A percentile compares a stretch with the other conserved stretches of the same genome.
phyloP scores from a whole-genome alignment of 768 basidiomycete species.

The Naematelia aurantialba region DNA sequence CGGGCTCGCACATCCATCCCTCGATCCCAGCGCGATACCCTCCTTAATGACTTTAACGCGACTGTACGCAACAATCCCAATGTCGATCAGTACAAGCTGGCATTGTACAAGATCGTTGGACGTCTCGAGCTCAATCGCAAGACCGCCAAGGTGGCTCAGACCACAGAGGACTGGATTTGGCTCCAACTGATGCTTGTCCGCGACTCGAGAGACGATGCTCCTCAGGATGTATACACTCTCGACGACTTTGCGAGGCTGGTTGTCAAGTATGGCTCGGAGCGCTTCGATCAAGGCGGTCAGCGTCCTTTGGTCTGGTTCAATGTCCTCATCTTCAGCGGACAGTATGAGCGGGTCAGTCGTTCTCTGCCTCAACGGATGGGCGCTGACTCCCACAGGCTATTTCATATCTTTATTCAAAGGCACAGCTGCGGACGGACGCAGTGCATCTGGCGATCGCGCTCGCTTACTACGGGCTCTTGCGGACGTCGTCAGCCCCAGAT shows the following conservation, averaged over 20 bases:
- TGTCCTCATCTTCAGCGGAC: constrained; percentile 82
- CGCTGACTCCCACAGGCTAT: constrained; percentile 62
- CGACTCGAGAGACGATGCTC: constrained; percentile 62
- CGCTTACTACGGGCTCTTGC: constrained; percentile 85
- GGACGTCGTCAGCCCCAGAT: constrained; percentile 73
- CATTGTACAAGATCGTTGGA: constrained; percentile 91
- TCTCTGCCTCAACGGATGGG: background rate
- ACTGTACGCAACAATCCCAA: constrained; percentile 79
- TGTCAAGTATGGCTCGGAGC: constrained; percentile 50
- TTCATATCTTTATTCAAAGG: constrained; percentile 80
- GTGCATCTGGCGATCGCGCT: constrained; percentile 89
- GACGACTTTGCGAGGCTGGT: constrained; percentile 48
- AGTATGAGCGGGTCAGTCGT: constrained; percentile 80
- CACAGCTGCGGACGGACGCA: constrained; percentile 83
- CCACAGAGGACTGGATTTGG: constrained; percentile 99
- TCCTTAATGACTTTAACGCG: constrained; percentile 57
- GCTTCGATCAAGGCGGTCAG: constrained; percentile 59
- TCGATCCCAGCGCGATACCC: constrained; percentile 60
- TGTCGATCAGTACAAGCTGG: constrained; percentile 92
- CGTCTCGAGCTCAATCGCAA: constrained; percentile 78
- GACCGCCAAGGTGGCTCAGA: constrained; percentile 78
- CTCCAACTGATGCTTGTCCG: constrained; percentile 84
- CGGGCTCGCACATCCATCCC: constrained; percentile 72
- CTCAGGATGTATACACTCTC: constrained; percentile 60
- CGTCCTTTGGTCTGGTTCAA: constrained; percentile 55